Percentiles rank a stretch among this genome's conserved stretches.
These are phyloP conservation scores for Austroboletus novae-zelandiae DNA, from an alignment of 1,284 basidiomycete species.

Conservation along the genomic window DNA sequence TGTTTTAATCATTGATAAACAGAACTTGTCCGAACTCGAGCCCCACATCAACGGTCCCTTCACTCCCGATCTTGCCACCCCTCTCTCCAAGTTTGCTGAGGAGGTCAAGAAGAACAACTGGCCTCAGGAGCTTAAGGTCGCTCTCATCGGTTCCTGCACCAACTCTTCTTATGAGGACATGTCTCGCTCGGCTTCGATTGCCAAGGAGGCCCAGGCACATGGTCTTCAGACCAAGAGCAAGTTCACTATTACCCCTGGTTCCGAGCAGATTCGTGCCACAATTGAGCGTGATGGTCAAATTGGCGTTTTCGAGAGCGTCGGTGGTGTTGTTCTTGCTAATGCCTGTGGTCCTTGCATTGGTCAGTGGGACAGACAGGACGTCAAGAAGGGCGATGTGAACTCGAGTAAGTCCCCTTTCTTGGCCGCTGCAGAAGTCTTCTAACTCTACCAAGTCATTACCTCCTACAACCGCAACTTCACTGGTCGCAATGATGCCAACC, in stretches of 20 bases:
- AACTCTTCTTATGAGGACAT: constrained; percentile 99
- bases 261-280: constrained; percentile 97
- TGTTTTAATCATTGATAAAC: constrained; percentile 1
- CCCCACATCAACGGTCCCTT: constrained; percentile 99
- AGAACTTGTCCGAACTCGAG: constrained; percentile 96
- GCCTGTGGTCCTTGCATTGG: constrained; percentile 99
- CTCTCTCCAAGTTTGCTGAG: constrained; percentile 92
- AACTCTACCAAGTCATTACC: constrained; percentile 73
- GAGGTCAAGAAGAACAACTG: constrained; percentile 96
- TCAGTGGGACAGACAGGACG: constrained; percentile 97
- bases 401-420: constrained; percentile 60
- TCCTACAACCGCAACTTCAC: constrained; percentile 99
- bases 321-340: constrained; percentile 95
- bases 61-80: constrained; percentile 94
- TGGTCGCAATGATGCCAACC: constrained; percentile 99
- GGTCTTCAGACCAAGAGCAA: constrained; percentile 89
- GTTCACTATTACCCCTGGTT: constrained; percentile 98
- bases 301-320: constrained; percentile 80
- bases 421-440: constrained; percentile 3
- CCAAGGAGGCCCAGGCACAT: constrained; percentile 82
- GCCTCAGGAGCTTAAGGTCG: constrained; percentile 97
- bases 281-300: constrained; percentile 97
- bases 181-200: constrained; percentile 95
- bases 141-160: constrained; percentile 98
- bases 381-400: constrained; percentile 96